Conservation (phyloP, 306 rosid species). For the Casuarina glauca region DNA sequence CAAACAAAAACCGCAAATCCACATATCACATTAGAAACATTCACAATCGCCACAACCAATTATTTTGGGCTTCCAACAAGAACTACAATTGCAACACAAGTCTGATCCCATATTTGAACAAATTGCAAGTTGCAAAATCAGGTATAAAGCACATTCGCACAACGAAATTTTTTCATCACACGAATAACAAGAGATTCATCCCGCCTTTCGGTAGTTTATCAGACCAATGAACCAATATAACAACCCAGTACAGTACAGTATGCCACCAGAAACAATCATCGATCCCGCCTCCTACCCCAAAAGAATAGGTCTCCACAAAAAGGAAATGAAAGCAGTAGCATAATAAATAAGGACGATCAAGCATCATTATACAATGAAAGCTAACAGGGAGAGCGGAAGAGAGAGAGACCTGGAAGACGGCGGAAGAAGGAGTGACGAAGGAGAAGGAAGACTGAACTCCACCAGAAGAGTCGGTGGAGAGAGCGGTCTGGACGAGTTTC, state of each 20-base stretch:
- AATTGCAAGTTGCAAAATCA: neutral
- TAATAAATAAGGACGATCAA: neutral
- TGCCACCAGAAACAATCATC: neutral
- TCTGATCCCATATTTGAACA: neutral
- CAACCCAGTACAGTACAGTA: neutral
- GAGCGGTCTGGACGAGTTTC: slow-evolving; percentile 66
- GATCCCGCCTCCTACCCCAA: too few relatives aligned
- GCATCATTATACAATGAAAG: neutral
- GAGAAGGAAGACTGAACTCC: slow-evolving; percentile 81
- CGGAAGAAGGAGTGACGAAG: slow-evolving; percentile 58
- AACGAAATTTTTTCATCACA: neutral
- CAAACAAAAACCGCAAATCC: neutral
- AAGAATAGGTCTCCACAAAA: neutral
- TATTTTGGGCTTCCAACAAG: neutral
- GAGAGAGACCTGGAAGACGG: slow-evolving; percentile 71
- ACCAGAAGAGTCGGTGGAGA: slow-evolving; percentile 69
- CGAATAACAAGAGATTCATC: too few relatives aligned
- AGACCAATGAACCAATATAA: too few relatives aligned
- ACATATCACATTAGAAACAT: too few relatives aligned
- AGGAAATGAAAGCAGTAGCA: neutral
- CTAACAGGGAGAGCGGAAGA: neutral
- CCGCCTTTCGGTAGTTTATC: too few relatives aligned
- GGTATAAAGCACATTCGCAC: neutral
- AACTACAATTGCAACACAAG: neutral
- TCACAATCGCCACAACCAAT: neutral